Evolutionary conservation across 2,329 filamentous ascomycete genomes (phyloP), one percentile per base, ranked within the genome.

Genomic region (Cladobotryum protrusum): DNA sequence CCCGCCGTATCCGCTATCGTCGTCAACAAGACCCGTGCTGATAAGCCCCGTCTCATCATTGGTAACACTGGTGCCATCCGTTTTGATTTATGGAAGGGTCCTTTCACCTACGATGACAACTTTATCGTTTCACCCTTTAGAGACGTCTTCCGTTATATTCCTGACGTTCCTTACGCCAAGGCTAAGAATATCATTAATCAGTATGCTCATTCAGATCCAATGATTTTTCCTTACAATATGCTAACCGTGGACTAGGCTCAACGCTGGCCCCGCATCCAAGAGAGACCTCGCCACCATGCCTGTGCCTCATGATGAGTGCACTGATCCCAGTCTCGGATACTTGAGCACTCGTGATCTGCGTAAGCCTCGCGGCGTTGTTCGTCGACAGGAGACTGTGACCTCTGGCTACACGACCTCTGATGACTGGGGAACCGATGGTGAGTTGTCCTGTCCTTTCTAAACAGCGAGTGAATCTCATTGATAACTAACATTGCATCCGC

Each of bases 31-130:
- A 69, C 71, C 14, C 72, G 77, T n/a, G 66, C 69, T 36, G 66
- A 74, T 48, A 72, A 66, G 20, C 67, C 80, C 2, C 73, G 81
- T 29, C 67, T 83, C 41, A 74, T 84, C 52, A 72, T 83, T 53
- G 72, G 75, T 53, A 85, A 85, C 63, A 82, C 79, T 0, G 81
- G 81, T 20, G 72, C 71, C 32, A 72, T 85, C 19, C 76, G 81
- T 2, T 85, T 83, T 57, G 81, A 85, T 56, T 64, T 86, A 12
- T 72, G 78, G 52, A 73, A 84, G 62, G 82, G 82, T 0, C 78
- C 79, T 0, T 85, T 85, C 59, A 83, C 81, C 0, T 73, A 66
- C 15, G 72, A 74, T 39, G 69, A 72, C 51, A 69, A 63, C 41
- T 81, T 76, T 61, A 80, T 81, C 54, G 75, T 80, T 0, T 76